These are phyloP conservation scores for Leccinum imitatum DNA, from an alignment of 768 basidiomycete genomes.

Conservation along the genomic window DNA sequence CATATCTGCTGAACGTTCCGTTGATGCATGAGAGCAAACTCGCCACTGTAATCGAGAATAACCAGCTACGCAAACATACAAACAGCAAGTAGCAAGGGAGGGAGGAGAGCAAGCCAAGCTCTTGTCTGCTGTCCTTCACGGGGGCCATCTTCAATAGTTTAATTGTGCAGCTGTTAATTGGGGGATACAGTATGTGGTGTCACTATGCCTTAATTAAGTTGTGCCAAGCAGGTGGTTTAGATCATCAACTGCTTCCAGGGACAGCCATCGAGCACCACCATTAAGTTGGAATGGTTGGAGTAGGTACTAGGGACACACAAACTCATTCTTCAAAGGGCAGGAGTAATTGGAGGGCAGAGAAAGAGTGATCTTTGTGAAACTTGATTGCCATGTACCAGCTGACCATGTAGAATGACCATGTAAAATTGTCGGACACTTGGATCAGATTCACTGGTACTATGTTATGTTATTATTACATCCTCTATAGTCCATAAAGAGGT, in stretches of 20 bases:
- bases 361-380: neutral
- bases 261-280: too few species aligned
- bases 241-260: too few species aligned
- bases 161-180: too few species aligned
- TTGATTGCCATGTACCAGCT: neutral
- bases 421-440: neutral
- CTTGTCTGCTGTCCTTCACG: neutral
- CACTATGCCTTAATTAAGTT: too few species aligned
- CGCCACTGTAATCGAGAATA: fast-evolving
- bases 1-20: neutral
- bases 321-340: too few species aligned
- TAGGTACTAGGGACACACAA: too few species aligned
- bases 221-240: too few species aligned
- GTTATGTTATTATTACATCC: neutral
- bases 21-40: neutral
- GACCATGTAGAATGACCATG: too few species aligned
- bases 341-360: neutral
- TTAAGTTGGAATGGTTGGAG: too few species aligned
- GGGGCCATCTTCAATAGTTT: too few species aligned
- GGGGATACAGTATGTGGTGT: too few species aligned
- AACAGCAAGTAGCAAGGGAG: constrained; percentile 5
- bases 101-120: neutral
- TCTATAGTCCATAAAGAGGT: neutral
- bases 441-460: neutral
- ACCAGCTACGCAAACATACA: neutral